Evolutionary conservation across 495 filamentous ascomycete genomes (phyloP).

Genomic region (Podospora comata): DNA sequence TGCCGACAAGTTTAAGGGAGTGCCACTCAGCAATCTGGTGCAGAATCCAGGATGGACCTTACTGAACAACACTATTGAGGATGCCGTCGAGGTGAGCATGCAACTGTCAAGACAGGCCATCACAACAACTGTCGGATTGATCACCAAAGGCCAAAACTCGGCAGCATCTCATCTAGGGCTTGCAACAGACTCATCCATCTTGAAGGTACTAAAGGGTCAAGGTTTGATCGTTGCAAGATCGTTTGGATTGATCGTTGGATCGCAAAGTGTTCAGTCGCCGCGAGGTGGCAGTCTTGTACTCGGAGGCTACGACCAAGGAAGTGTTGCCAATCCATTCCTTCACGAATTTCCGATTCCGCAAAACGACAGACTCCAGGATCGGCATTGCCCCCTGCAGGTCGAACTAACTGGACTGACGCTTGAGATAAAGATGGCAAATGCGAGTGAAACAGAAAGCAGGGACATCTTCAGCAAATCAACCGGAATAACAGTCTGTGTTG

Average conservation of each 20-base stretch:
- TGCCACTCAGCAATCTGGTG: neutral
- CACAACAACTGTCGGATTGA: conserved; percentile 12
- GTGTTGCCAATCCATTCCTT: conserved; percentile 14
- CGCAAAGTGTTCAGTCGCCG: conserved; percentile 17
- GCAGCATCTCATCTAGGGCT: conserved; percentile 21
- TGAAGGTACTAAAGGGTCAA: conserved; percentile 14
- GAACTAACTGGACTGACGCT: conserved; percentile 11
- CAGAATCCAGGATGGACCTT: conserved; percentile 15
- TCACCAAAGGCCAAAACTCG: conserved; percentile 16
- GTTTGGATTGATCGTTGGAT: conserved; percentile 23
- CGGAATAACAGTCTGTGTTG: conserved; percentile 17
- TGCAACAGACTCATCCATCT: conserved; percentile 7
- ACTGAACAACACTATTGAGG: conserved; percentile 12
- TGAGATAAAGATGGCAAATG: neutral
- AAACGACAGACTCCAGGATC: neutral
- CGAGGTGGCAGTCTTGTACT: conserved; percentile 20
- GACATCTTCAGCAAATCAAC: conserved; percentile 10
- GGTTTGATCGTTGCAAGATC: conserved; percentile 18
- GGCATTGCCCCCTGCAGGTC: conserved; percentile 22
- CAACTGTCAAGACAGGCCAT: conserved; percentile 10
- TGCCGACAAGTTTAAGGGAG: neutral
- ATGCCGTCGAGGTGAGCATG: conserved; percentile 12
- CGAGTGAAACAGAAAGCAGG: neutral
- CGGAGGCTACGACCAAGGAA: conserved; percentile 20
- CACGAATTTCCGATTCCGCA: conserved; percentile 10